Conservation (phyloP, 805 yeast species). For the Candida golubevii region DNA sequence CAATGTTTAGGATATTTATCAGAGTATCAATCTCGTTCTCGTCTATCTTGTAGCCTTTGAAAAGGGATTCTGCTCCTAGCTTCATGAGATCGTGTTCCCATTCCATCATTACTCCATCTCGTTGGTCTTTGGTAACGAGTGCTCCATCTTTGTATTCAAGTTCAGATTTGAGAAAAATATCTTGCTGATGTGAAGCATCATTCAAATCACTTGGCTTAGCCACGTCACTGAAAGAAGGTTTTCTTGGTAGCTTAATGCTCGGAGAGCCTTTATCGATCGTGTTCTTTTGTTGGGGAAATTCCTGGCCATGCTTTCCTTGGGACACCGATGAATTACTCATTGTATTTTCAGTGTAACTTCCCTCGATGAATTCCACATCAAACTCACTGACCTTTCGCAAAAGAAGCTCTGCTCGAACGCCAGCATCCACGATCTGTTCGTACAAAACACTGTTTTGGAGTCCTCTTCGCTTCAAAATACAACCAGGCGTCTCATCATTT, state of each 20-base stretch:
- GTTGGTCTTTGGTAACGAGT: conserved; percentile 62
- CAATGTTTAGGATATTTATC: conserved; percentile 68
- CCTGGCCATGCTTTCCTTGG: conserved; percentile 10
- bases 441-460: conserved; percentile 37
- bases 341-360: conserved; percentile 13
- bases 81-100: conserved; percentile 88
- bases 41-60: conserved; percentile 37
- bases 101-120: conserved; percentile 96
- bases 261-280: conserved; percentile 12
- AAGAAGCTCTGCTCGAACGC: conserved; percentile 83
- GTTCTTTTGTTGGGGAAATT: conserved; percentile 7
- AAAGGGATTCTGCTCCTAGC: conserved; percentile 72
- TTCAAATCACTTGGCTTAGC: neutral
- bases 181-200: conserved; percentile 62
- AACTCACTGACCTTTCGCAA: conserved; percentile 65
- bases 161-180: conserved; percentile 59
- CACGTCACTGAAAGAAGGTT: neutral
- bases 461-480: conserved; percentile 58
- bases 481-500: conserved; percentile 78
- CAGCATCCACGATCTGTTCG: conserved; percentile 67
- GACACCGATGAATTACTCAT: neutral
- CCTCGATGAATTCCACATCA: conserved; percentile 57
- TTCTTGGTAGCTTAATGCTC: neutral
- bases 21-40: conserved; percentile 32
- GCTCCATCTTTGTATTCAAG: conserved; percentile 66